phyloP scores from a whole-genome alignment of 2,329 filamentous ascomycete genomes.

The Aschersonia sp. region DNA sequence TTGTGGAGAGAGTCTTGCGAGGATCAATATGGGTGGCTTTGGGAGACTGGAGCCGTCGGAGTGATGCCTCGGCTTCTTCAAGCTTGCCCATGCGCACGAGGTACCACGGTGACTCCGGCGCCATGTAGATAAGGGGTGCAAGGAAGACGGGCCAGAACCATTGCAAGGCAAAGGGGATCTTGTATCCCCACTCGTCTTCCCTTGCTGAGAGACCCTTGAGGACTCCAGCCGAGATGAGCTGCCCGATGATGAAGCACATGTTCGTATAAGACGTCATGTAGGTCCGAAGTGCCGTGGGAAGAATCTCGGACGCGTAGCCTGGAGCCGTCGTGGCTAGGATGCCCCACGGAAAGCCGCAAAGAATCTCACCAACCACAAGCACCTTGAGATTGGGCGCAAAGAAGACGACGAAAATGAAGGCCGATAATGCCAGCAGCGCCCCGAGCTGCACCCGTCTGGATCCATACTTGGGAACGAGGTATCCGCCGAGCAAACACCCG shows the following conservation, averaged over 20 bases:
- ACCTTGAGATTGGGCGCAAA: constrained; percentile 23
- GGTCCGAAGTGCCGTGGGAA: constrained; percentile 22
- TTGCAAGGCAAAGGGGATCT: constrained; percentile 31
- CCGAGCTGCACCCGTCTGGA: constrained; percentile 28
- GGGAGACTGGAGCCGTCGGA: constrained; percentile 15
- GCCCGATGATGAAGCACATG: constrained; percentile 31
- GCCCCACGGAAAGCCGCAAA: constrained; percentile 31
- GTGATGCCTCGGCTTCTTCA: constrained; percentile 17
- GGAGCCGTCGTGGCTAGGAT: constrained; percentile 28
- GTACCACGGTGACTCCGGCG: constrained; percentile 33
- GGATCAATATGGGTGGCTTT: constrained; percentile 14
- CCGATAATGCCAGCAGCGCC: constrained; percentile 20
- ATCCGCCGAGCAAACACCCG: constrained; percentile 31
- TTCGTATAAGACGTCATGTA: constrained; percentile 32
- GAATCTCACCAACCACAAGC: constrained; percentile 26
- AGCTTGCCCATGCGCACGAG: constrained; percentile 20
- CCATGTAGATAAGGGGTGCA: constrained; percentile 22
- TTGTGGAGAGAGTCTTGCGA: constrained; percentile 22
- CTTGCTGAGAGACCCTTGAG: constrained; percentile 13
- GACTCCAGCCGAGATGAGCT: constrained; percentile 24
- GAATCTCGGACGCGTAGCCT: constrained; percentile 30
- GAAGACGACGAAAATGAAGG: constrained; percentile 31
- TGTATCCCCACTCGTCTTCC: constrained; percentile 26
- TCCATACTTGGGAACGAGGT: constrained; percentile 21
- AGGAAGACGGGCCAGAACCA: constrained; percentile 32